Evolutionary conservation across 1,284 basidiomycete species (phyloP), one percentile per base, ranked within the genome.

Genomic region (Meira nashicola): DNA sequence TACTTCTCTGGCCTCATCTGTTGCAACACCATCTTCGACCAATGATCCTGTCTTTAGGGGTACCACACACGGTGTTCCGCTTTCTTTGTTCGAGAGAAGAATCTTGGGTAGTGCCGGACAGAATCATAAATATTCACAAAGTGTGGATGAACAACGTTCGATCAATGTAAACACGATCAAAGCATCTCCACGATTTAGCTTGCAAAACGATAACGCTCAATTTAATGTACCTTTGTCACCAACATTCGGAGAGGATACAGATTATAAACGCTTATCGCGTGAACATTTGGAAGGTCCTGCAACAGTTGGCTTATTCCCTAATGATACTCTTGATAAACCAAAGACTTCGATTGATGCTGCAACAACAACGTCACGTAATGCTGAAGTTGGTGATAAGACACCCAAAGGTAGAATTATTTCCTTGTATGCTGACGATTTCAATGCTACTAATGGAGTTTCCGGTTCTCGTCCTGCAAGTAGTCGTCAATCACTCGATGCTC

Each of bases 81-180:
- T 57, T 12, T 55, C 49, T 7, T 38, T 57, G 17, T 57, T 57
- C n/a, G 55, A 57, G 23, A 57, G 39, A 23, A 19, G 55, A 37
- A 57, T 57, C 19, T 5, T 58, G 14, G 33, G 23, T 39, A 39
- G 33, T 11, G 53, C 53, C 14, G 40, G 23, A 39, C 28, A 33
- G 28, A 53, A 39, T 19, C 15, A 17, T 15, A 8, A 10, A 19
- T 21, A 25, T 21, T 12, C 11, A 3, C 10, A 53, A 11, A 53
- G 40, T 43, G 8, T 33, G 28, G 28, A 33, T 8, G 28, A 33
- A 33, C 28, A 33, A 33, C 3, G 28, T 33, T 33, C 28, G 3
- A 33, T 33, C 28, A 33, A 33, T 33, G 28, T 33, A 4, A 33
- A 33, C 8, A 3, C 28, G 28, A 33, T 33, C 28, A 25, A 44